Conservation (phyloP, 805 yeast species). For the Candida pini region DNA sequence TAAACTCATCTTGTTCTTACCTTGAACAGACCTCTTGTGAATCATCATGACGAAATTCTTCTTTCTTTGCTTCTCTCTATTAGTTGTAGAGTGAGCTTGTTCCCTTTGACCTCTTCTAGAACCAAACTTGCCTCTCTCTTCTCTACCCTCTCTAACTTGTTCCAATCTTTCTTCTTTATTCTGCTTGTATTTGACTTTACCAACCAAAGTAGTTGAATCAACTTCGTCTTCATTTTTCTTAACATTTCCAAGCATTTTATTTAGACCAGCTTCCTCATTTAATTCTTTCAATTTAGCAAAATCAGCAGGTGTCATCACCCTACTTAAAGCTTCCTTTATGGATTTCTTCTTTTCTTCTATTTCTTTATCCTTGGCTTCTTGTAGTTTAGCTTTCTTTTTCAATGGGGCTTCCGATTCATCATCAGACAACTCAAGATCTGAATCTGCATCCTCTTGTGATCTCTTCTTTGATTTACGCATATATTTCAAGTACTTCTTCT, state of each 20-base stretch:
- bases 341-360: constrained; percentile 46
- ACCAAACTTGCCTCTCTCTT: constrained; percentile 87
- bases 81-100: constrained; percentile 84
- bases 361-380: constrained; percentile 24
- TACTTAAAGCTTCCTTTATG: constrained; percentile 46
- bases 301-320: constrained; percentile 92
- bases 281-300: constrained; percentile 92
- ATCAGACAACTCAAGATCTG: constrained; percentile 49
- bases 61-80: constrained; percentile 93
- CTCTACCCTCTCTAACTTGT: constrained; percentile 83
- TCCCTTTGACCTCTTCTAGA: constrained; percentile 77
- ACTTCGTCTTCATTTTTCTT: constrained; percentile 74
- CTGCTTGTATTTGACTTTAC: constrained; percentile 77
- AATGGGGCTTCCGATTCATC: constrained; percentile 31
- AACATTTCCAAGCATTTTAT: constrained; percentile 60
- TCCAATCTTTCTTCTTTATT: constrained; percentile 87
- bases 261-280: constrained; percentile 77
- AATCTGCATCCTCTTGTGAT: constrained; percentile 30
- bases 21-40: constrained; percentile 90
- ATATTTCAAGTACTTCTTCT: constrained; percentile 30
- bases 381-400: constrained; percentile 30
- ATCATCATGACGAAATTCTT: constrained; percentile 99
- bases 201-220: constrained; percentile 71
- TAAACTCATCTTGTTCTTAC: constrained; percentile 84
- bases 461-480: constrained; percentile 25